Percentiles rank a stretch among this genome's conserved stretches.
phyloP scores from a whole-genome alignment of 2,329 filamentous ascomycete species.

The Madurella mycetomatis region DNA sequence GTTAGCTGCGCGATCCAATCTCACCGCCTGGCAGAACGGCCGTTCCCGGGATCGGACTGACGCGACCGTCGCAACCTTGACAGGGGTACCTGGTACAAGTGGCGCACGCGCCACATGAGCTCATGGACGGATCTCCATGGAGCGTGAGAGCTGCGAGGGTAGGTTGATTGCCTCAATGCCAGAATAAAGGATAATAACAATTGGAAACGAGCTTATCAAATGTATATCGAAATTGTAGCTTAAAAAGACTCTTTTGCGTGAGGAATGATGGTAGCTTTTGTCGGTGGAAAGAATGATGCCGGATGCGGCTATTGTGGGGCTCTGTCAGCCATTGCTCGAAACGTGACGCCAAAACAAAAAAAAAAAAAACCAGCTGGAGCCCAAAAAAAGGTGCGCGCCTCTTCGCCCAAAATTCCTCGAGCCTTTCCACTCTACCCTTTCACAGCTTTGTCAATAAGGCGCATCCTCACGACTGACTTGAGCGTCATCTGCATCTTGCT shows the following conservation, averaged over 20 bases:
- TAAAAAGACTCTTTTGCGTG: background rate
- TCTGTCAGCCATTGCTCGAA: slow-evolving; percentile 11
- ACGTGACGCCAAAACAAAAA: slow-evolving; percentile 14
- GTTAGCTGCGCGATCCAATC: no score
- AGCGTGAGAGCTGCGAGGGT: no score
- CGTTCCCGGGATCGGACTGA: no score
- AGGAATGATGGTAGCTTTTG: background rate
- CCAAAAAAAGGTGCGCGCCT: slow-evolving; percentile 17
- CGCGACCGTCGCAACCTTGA: no score
- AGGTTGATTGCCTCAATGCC: no score
- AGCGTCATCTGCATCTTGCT: background rate
- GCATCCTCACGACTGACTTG: slow-evolving; percentile 1
- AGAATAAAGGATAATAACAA: background rate
- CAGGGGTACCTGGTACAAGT: no score
- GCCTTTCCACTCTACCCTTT: background rate
- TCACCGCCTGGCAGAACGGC: no score
- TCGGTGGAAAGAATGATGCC: slow-evolving; percentile 4
- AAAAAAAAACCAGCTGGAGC: slow-evolving; percentile 11
- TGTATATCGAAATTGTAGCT: background rate
- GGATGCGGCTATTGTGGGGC: slow-evolving; percentile 20
- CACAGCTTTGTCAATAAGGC: slow-evolving; percentile 10
- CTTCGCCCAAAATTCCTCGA: slow-evolving; percentile 15
- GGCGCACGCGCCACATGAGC: no score
- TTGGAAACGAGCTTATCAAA: background rate
- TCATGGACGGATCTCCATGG: no score